Base-by-base conservation (phyloP, 495 filamentous ascomycete genomes). In the Penicillium bovifimosum region DNA sequence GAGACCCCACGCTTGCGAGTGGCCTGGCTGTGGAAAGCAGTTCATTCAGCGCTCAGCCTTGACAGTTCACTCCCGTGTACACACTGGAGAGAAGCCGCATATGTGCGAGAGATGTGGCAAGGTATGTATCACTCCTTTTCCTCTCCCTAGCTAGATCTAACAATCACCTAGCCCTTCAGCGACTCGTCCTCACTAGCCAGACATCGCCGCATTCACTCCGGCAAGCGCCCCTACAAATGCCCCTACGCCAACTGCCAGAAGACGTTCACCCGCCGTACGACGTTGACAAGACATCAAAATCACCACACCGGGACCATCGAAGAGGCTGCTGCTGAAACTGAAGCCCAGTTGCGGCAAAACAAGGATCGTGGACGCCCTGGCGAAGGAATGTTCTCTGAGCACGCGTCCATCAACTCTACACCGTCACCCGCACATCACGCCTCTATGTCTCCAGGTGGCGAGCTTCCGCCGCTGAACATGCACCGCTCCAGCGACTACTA, bases 21-120 rank as follows among this genome's bases (percentile, higher is more conserved):
- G 82, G 66, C 86, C 86, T 34, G 86, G 85, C 14, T 98, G 93
- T 68, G 84, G 85, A 28, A 98, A 97, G 66, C 91, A 92, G 62
- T 98, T 98, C 66, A 98, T 98, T 56, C 93, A 98, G 63, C 83
- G 93, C 31, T 96, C 93, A n/a, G 93, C 93, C 8, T 76, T 98
- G 67, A 98, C 93, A 1, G 93, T 98, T 4, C 93, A 98, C 68
- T 82, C 86, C 55, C 86, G 93, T 44, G 93, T 97, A 29, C 93
- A 98, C 61, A 97, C 93, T 2, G 93, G 93, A 40, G 93, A 98
- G 69, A 98, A 98, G 67, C 93, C 93, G 7, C 93, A 98, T 62
- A 90, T 91, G 86, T 98, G 93, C 66, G 95, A 97, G 71, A 79
- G 88, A 55, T 98, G 93, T 69, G 87, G 90, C 64, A 97, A 98